A percentile compares a stretch with the other conserved stretches of the same genome.
phyloP scores from a whole-genome alignment of 2,329 filamentous ascomycete genomes.

The Tothia fuscella region DNA sequence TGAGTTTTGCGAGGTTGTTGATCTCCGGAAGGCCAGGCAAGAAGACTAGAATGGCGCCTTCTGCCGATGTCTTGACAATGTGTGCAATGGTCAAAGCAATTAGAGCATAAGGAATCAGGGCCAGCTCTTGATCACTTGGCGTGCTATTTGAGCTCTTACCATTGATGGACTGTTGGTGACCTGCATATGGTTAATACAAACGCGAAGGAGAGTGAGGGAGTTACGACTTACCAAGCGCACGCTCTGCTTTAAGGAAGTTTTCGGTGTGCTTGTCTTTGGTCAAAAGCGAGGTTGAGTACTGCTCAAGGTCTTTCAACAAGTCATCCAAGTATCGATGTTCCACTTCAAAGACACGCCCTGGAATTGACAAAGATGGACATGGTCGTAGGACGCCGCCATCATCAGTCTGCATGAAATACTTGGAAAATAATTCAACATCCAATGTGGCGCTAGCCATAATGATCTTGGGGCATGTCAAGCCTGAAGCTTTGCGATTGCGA shows the following conservation, averaged over 20 bases:
- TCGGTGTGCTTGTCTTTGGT: not conserved
- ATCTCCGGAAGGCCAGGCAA: constrained; percentile 35
- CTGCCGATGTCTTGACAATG: constrained; percentile 1
- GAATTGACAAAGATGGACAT: constrained; percentile 32
- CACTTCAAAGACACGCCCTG: constrained; percentile 31
- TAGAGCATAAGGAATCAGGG: not conserved
- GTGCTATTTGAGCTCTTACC: no score
- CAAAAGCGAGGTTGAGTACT: constrained; percentile 1
- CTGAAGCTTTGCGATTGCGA: constrained; percentile 19
- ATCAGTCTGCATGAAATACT: constrained; percentile 29
- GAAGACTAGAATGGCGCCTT: constrained; percentile 35
- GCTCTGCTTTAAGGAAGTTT: not conserved
- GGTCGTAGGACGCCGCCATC: constrained; percentile 23
- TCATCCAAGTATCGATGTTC: constrained; percentile 32
- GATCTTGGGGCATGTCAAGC: constrained; percentile 29
- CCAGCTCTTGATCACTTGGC: not conserved
- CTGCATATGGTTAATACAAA: no score
- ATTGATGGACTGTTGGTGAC: not conserved
- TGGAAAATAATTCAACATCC: constrained; percentile 32
- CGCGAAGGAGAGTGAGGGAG: no score
- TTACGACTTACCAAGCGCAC: not conserved
- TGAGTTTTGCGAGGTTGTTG: constrained; percentile 16
- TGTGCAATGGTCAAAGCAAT: constrained; percentile 10
- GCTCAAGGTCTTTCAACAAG: constrained; percentile 20
- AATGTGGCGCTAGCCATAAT: constrained; percentile 39